Base-by-base conservation (phyloP, 495 filamentous ascomycete species). In the Acidiella bohemica region DNA sequence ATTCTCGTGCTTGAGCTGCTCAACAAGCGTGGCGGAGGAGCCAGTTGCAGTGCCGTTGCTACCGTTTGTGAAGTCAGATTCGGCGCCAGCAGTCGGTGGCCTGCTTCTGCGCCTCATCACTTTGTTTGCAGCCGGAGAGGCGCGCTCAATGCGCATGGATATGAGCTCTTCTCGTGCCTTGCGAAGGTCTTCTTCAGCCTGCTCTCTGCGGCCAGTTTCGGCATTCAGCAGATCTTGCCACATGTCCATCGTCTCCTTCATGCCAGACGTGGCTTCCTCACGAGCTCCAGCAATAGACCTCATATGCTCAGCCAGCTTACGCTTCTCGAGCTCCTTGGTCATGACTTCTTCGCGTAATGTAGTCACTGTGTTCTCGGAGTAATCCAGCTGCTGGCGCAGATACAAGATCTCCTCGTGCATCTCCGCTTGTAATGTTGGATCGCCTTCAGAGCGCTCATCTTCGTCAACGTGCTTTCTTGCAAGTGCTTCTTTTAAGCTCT, bases 181-280 rank as follows among this genome's bases (percentile, higher is more conserved):
- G 36, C 78, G 76, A 43, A 86, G 86, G 39, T 94, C 86, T 21
- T 88, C 81, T 36, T 95, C 85, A 14, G 81, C 73, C 57, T 94
- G 84, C 59, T 95, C 90, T 27, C 90, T 74, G 38, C 86, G 73
- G 1, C 82, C 75, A 5, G 83, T 88, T 57, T 96, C 90, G 32
- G 87, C 80, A 50, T 95, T 84, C n/a, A 93, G 70, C 50, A 95
- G 75, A 53, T 97, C 88, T 55, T 88, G 90, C 78, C 81, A 92
- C 62, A 94, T 86, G 35, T 87, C 81, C 42, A 86, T 74, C 49
- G 93, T 84, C 58, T 95, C 90, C 53, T 85, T 75, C 22, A 80
- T 72, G 4, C 80, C 81, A 3, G 81, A 60, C 54, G 76, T 75
- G 23, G 76, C 77, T 18, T 74, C 77, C 17, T 71, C 68, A 22